Conservation (phyloP, 805 yeast genomes). For the Scheffersomyces ergatensis region DNA sequence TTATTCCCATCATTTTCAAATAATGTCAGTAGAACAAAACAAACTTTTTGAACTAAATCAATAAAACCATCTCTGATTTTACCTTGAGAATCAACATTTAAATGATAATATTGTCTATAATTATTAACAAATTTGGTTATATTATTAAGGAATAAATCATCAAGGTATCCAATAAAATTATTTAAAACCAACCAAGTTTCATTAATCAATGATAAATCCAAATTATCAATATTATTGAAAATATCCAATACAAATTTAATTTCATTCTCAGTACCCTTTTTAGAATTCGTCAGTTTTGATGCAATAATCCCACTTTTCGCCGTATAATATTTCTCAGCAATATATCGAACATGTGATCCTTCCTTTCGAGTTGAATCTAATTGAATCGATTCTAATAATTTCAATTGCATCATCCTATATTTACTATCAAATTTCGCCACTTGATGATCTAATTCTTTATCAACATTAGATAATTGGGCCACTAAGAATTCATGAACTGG, state of each 20-base stretch:
- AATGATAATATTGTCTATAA: conserved; percentile 30
- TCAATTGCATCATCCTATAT: conserved; percentile 35
- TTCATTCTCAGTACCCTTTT: conserved; percentile 19
- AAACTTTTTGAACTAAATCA: conserved; percentile 21
- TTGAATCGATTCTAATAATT: conserved; percentile 34
- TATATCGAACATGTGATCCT: conserved; percentile 36
- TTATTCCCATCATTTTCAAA: conserved; percentile 26
- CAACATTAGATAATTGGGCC: conserved; percentile 28
- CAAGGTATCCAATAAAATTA: conserved; percentile 33
- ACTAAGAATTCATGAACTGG: conserved; percentile 36
- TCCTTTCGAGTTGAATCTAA: conserved; percentile 26
- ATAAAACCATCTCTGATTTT: conserved; percentile 24
- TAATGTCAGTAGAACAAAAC: conserved; percentile 21
- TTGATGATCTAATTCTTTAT: conserved; percentile 34
- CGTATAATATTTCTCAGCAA: conserved; percentile 35
- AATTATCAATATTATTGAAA: conserved; percentile 36
- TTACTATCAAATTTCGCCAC: conserved; percentile 32
- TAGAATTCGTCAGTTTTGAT: conserved; percentile 10
- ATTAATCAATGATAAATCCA: conserved; percentile 39
- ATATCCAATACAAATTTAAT: conserved; percentile 26
- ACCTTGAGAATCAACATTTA: conserved; percentile 28
- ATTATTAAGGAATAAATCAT: conserved; percentile 25
- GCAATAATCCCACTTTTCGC: conserved; percentile 34
- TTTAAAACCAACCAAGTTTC: conserved; percentile 43
- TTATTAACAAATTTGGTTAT: conserved; percentile 35